Evolutionary conservation across 129 eudicot species (phyloP), one percentile per base, ranked within the genome.

Genomic region (Escallonia rubra): DNA sequence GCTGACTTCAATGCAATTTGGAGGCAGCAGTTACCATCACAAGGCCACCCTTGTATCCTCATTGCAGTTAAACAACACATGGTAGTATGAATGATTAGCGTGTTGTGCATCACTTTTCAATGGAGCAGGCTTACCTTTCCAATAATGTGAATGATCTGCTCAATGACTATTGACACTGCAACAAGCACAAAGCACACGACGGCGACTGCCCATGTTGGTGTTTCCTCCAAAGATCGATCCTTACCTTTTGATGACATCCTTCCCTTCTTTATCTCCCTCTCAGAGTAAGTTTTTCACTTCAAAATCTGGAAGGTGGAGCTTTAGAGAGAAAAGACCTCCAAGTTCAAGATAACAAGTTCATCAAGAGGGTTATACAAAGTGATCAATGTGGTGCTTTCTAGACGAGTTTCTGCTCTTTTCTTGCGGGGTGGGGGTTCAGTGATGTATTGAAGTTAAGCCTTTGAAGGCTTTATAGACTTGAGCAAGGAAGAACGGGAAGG

Each of bases 191-290:
- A 69, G 64, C 91, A 82, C 34, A 86, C 91, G 49, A 69, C 48
- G 54, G 91, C 87, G 5, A 86, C 85, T 12, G 91, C 91, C 91
- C 91, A 86, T 10, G 91, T 86, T 4, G 91, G 85, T 11, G 88
- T 82, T 51, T 82, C 78, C 50, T 86, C 87, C 56, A 82, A 63
- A 15, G 91, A 65, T 41, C 76, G 80, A 11, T 78, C 78, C 53
- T 71, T 80, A 43, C 70, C 75, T 41, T 43, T 72, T 49, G 16
- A 58, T 39, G 56, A 54, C 85, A 79, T 76, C 57, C 12, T 47
- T 47, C 43, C 44, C 34, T 23, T 23, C 34, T 23, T 1, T 73
- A 55, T 46, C 3, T 50, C 55, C 12, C 12, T n/a, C 55, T 50
- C 12, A 50, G 12, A 8, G 3, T 8, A 50, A 8, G 11, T 3